Percentiles rank a stretch among this genome's conserved stretches.
Evolutionary conservation across 2,329 filamentous ascomycete genomes (phyloP).

Genomic region (Fusarium solani-melongenae): DNA sequence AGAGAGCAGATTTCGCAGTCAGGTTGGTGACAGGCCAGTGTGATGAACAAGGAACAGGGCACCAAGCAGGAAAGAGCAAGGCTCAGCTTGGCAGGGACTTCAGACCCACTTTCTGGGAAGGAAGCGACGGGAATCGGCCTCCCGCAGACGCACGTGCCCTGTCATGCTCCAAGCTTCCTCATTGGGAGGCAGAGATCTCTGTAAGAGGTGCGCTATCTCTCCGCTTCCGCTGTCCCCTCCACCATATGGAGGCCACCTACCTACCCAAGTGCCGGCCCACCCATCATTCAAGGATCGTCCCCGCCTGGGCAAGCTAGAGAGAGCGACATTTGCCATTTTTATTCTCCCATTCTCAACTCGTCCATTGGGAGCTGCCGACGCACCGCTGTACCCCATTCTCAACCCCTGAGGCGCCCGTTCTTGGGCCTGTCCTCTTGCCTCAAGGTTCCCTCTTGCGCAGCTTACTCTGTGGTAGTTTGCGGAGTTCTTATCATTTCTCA

Average conservation of each 20-base stretch:
- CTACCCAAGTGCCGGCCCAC: background rate
- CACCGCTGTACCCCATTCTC: background rate
- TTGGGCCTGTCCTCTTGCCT: background rate
- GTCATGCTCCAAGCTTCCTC: slow-evolving; percentile 26
- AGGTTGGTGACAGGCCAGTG: background rate
- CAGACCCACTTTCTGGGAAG: background rate
- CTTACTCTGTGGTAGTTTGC: background rate
- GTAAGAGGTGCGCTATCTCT: slow-evolving; percentile 19
- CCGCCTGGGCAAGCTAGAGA: background rate
- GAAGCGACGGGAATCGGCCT: slow-evolving; percentile 37
- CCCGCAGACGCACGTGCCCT: slow-evolving; percentile 38
- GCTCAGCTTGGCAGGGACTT: slow-evolving; percentile 30
- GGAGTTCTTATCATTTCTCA: slow-evolving; percentile 1
- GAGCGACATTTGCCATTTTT: background rate
- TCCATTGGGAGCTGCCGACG: background rate
- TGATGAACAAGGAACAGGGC: slow-evolving; percentile 10
- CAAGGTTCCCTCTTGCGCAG: background rate
- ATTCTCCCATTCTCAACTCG: background rate
- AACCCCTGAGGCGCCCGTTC: background rate
- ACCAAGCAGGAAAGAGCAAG: background rate
- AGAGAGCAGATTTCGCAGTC: background rate
- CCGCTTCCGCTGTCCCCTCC: slow-evolving; percentile 7
- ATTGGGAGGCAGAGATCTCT: slow-evolving; percentile 28
- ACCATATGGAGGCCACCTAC: background rate
- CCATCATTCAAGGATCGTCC: background rate